Base-by-base conservation (phyloP, 306 rosid genomes). In the Malus asiatica region DNA sequence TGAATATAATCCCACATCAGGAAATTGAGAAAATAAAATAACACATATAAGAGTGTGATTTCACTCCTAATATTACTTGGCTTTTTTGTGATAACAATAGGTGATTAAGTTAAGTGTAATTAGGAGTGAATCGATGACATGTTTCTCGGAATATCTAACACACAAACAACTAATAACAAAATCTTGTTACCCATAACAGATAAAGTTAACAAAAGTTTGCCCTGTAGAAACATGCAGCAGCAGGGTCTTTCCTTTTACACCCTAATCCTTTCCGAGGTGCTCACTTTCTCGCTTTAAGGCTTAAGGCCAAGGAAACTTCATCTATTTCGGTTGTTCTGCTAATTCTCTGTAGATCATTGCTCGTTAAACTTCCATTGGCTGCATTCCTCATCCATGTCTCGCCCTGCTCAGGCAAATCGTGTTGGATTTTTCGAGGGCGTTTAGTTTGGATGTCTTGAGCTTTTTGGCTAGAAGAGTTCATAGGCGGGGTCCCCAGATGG, bases 291-390 rank as follows among this genome's bases (percentile, higher is more conserved):
- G 70, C 70, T 20, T 74, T 46, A 11, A 74, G 70, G 16, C 61
- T 74, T 29, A 62, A 62, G 3, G 60, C 77, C 4, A 74, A 45
- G 48, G 70, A 74, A 19, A 73, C 58, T 73, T 73, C 77, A 42
- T 73, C 38, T 25, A 15, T 60, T 60, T 44, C 67, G 10, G 35
- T 6, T 61, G 66, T 61, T 27, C 11, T 61, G 19, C 66, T 12
- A 38, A 51, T 51, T 51, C 55, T 51, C 55, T 16, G 55, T 16
- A 73, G 66, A 57, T 14, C 46, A 60, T 60, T 59, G 35, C 70
- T 35, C 8, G 73, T 5, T 5, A 20, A 18, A 38, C 64, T 8
- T 13, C n/a, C 77, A 44, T 72, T 27, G 19, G n/a, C 63, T 29
- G 33, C 44, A 40, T 19, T 29, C 20, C 58, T 35, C 18, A 33